Base-by-base conservation (phyloP, 805 yeast species). In the Huiozyma naganishii region DNA sequence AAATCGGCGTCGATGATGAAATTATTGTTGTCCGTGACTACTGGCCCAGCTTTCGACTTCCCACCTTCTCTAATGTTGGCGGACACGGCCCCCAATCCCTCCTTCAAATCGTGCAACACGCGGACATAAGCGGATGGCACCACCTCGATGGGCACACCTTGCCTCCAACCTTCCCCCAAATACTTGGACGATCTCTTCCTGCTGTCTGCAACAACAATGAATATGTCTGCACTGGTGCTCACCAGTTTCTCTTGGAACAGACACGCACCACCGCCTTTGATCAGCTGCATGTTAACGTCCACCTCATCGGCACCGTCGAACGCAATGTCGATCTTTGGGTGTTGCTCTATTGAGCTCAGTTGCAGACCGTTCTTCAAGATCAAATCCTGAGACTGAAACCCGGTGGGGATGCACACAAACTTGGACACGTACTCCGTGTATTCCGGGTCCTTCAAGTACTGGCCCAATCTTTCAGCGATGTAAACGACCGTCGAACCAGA, bases 191-290 rank as follows among this genome's bases (percentile, higher is more conserved):
- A 79, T 57, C 77, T 80, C 67, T 92, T 92, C 58, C 96, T 73
- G 61, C 77, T 82, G 65, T 92, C 98, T 1, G 97, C 98, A 41
- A 92, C 97, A 17, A 90, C 73, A 28, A 92, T 70, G 58, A 90
- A 88, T 54, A 74, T 75, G 46, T 74, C 68, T 3, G 96, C 79
- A 48, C 86, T 77, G 45, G 77, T 73, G 12, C 96, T 95, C 10
- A 92, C 95, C 43, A 92, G 72, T 67, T 92, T 92, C 64, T 92
- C 99, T 68, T 90, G 98, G 68, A 92, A 82, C 49, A 88, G 71
- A 64, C 99, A 92, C 1, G 97, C 99, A 36, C 99, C 99, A 40
- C 99, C 99, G 52, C 99, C 99, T 67, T 92, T 92, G 62, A 92
- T 92, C 55, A 89, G 79, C 59, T 88, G 85, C 54, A 92, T 71